phyloP scores from a whole-genome alignment of 129 eudicot species.

The Chrysanthemum lavandulifolium region DNA sequence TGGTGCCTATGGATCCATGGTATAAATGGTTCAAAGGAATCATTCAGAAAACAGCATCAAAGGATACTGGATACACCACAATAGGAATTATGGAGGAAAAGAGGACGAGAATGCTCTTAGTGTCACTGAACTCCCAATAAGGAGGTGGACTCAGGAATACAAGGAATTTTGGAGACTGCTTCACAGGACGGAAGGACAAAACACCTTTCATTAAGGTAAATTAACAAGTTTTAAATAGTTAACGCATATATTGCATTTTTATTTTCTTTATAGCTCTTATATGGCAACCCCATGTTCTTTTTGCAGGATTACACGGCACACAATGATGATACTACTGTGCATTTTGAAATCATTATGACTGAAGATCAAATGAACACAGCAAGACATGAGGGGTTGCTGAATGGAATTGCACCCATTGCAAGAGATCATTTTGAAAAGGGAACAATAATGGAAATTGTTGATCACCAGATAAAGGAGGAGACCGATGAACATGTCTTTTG shows the following conservation, averaged over 20 bases:
- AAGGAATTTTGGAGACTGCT: slow-evolving; percentile 75
- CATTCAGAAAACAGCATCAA: slow-evolving; percentile 59
- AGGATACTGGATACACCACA: slow-evolving; percentile 70
- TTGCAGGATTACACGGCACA: slow-evolving; percentile 66
- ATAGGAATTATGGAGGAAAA: slow-evolving; percentile 64
- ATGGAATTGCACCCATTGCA: no score
- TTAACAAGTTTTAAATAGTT: not conserved
- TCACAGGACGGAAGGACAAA: slow-evolving; percentile 50
- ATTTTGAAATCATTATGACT: slow-evolving; percentile 53
- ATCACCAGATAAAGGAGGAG: no score
- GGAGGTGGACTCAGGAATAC: slow-evolving; percentile 92
- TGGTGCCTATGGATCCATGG: slow-evolving; percentile 97
- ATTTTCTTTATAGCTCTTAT: no score
- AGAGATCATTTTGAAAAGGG: no score
- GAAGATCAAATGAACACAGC: slow-evolving; percentile 53
- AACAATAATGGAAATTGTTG: no score
- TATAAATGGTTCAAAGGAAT: slow-evolving; percentile 78
- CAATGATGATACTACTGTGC: slow-evolving; percentile 52
- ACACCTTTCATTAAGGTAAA: slow-evolving; percentile 72
- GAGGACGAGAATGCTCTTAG: slow-evolving; percentile 45
- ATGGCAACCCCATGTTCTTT: not conserved
- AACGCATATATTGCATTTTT: no score
- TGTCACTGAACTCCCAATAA: slow-evolving; percentile 76
- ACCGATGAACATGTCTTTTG: no score
- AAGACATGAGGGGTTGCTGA: slow-evolving; percentile 78